Evolutionary conservation across 805 yeast genomes (phyloP).

Genomic region (Candida insectalens): DNA sequence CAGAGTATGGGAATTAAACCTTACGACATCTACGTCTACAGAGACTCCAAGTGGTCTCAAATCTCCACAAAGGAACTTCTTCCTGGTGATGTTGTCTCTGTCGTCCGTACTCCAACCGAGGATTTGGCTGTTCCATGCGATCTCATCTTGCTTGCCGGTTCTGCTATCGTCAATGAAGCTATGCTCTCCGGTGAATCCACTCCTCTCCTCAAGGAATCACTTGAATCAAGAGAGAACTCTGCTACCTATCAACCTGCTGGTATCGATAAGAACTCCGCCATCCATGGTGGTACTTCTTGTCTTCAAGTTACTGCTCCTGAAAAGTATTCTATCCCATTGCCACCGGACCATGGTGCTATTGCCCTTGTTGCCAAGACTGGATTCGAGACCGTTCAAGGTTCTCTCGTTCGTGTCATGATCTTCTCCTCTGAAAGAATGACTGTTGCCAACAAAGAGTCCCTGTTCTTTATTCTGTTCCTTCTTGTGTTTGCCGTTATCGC

Average conservation of each 20-base stretch:
- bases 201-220: conserved; percentile 88
- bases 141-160: conserved; percentile 72
- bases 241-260: conserved; percentile 70
- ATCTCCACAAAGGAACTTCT: conserved; percentile 65
- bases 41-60: conserved; percentile 63
- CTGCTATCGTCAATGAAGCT: conserved; percentile 96
- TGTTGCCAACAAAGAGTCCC: conserved; percentile 91
- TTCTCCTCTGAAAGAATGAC: conserved; percentile 94
- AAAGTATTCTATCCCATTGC: conserved; percentile 35
- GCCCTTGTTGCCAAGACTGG: conserved; percentile 91
- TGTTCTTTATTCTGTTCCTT: conserved; percentile 83
- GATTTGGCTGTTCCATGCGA: conserved; percentile 95
- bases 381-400: conserved; percentile 97
- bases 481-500: conserved; percentile 90
- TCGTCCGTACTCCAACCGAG: conserved; percentile 73
- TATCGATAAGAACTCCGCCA: conserved; percentile 75
- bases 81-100: conserved; percentile 87
- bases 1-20: conserved; percentile 97
- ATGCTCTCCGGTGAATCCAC: conserved; percentile 99
- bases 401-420: conserved; percentile 94
- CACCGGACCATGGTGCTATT: conserved; percentile 90
- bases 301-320: conserved; percentile 78
- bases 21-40: conserved; percentile 61
- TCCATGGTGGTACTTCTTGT: conserved; percentile 95
- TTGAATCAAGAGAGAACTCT: conserved; percentile 66